phyloP scores from a whole-genome alignment of 257 asterid species.

The Ballota nigra region DNA sequence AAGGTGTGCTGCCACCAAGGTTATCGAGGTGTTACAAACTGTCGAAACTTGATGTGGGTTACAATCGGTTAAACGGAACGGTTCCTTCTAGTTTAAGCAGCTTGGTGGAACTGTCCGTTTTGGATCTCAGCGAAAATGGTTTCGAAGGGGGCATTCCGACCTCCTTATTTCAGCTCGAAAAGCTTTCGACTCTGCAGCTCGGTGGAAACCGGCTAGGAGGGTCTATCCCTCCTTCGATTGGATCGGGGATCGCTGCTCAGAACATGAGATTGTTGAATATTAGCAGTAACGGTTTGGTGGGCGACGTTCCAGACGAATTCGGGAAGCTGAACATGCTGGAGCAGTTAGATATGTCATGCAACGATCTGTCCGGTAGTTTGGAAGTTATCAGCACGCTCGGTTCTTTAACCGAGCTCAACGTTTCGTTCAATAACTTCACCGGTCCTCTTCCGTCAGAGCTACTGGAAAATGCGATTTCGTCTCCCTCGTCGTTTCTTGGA shows the following conservation, averaged over 20 bases:
- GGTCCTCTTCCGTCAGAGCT: constrained; percentile 58
- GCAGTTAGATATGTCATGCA: constrained; percentile 58
- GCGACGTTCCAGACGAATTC: constrained; percentile 52
- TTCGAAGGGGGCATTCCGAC: constrained; percentile 53
- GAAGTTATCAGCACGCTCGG: constrained; percentile 39
- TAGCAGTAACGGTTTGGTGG: constrained; percentile 55
- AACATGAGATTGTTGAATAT: constrained; percentile 57
- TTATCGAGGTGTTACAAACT: constrained; percentile 50
- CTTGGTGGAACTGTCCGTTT: constrained; percentile 44
- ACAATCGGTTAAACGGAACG: constrained; percentile 59
- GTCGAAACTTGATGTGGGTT: constrained; percentile 51
- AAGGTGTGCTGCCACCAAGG: constrained; percentile 51
- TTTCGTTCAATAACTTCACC: constrained; percentile 54
- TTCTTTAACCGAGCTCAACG: constrained; percentile 49
- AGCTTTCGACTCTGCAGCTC: constrained; percentile 56
- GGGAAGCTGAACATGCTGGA: constrained; percentile 63
- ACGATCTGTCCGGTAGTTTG: constrained; percentile 60
- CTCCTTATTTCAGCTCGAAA: constrained; percentile 49
- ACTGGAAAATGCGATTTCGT: constrained; percentile 34
- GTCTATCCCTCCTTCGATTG: constrained; percentile 40
- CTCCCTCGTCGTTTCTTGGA: constrained; percentile 57
- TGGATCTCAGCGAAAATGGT: constrained; percentile 60
- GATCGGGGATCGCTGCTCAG: constrained; percentile 34
- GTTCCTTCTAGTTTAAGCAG: constrained; percentile 49
- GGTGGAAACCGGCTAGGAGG: constrained; percentile 70